Base-by-base conservation (phyloP, 164 flowering plant species). In the Akebia trifoliata region DNA sequence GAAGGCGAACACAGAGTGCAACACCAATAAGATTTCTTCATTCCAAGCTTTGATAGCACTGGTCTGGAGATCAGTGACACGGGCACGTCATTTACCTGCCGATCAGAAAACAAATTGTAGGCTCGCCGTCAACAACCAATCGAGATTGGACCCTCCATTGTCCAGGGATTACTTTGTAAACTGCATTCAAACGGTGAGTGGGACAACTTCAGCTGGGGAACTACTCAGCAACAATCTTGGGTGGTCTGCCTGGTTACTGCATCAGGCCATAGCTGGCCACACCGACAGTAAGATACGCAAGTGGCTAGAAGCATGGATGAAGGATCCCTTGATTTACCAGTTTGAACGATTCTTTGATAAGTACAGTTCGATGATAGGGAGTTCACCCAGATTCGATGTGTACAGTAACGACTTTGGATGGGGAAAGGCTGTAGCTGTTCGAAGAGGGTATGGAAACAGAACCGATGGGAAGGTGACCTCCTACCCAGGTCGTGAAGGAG, bases 31-130 rank as follows among this genome's bases (percentile, higher is more conserved):
- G 37, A 85, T 85, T 35, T 82, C 87, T 0, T 72, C 87, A 0
- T 77, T 85, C 42, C 84, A 85, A 52, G 72, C 90, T 26, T 20
- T 84, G 55, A 59, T 75, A 2, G 86, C 85, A 0, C 61, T 73
- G 6, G 24, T 81, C 0, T 84, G 90, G 90, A 69, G 80, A 57
- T 71, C 71, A 35, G 59, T 84, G 17, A 79, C 79, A 0, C 69
- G 79, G 1, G 73, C 68, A 0, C 74, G 84, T 1, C 8, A 29
- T 4, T 34, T 63, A 1, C 69, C 53, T 0, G 32, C 0, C 0
- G 73, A 74, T 6, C 65, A 67, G 50, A 29, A 31, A 9, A 78
- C 80, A 8, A 56, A 51, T 11, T 82, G 80, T 65, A 60, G 60
- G 47, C 6, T 82, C 20, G 72, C 78, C 3, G 49, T 44, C 44